Base-by-base conservation (phyloP, 257 asterid species). In the Solanum pinnatisectum region DNA sequence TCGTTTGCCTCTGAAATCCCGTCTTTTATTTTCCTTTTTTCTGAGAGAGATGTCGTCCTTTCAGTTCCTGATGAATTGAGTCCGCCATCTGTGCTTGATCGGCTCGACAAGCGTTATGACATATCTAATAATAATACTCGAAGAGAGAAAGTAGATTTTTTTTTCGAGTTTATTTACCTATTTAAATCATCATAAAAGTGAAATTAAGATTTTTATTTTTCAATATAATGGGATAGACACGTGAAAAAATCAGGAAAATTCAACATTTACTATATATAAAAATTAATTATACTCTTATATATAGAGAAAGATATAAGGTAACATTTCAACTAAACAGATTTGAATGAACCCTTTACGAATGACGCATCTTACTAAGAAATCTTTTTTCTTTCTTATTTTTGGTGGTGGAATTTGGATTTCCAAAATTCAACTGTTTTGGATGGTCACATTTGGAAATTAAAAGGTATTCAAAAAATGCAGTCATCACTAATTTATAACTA, bases 201-300 rank as follows among this genome's bases (percentile, higher is more conserved):
- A 0, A n/a, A 12, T n/a, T 1, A 10, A 20, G 0, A 63, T 0
- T 0, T 4, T n/a, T 65, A n/a, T n/a, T 65, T n/a, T 63, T 25
- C 0, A 65, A 65, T n/a, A 63, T 10, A 65, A 11, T n/a, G 7
- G n/a, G 3, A 12, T n/a, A n/a, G 11, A 63, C 71, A 20, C 13
- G 1, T 59, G 12, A 22, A 59, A 5, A 59, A 22, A 59, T 20
- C 0, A 59, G 1, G 4, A 20, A 22, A 59, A 22, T 22, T 59
- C 0, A 59, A 8, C 0, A 22, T 65, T 10, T 10, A 65, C 8
- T 1, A 10, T 65, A n/a, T 15, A n/a, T n/a, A n/a, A n/a, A 65
- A 65, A n/a, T 0, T n/a, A 10, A 65, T 65, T 11, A 1, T 65
- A 63, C 6, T 10, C 32, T 63, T 63, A 23, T 63, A 63, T 63